A percentile compares a stretch with the other conserved stretches of the same genome.
These are phyloP conservation scores for Orychophragmus violaceus DNA, from an alignment of 345 rosid genomes.

Conservation along the genomic window DNA sequence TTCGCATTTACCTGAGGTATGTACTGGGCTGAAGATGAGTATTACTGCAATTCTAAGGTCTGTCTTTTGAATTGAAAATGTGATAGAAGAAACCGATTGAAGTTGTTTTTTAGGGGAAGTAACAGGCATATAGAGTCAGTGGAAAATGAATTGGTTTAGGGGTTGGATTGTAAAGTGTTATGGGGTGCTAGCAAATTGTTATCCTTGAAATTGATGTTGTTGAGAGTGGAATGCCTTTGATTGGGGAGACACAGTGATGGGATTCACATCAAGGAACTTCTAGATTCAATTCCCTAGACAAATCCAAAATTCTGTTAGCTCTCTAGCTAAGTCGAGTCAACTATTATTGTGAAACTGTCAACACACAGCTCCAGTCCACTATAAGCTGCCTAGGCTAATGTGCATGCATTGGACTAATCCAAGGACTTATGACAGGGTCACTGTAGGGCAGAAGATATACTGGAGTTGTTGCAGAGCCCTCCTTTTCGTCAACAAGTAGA, in stretches of 20 bases:
- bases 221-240: neutral
- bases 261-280: neutral
- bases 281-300: neutral
- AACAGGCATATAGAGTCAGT: neutral
- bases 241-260: neutral
- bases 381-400: neutral
- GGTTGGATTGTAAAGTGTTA: neutral
- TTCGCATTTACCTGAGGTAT: constrained; percentile 86
- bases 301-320: neutral
- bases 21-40: neutral
- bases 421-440: constrained; percentile 53
- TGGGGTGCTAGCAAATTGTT: neutral
- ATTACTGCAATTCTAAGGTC: neutral
- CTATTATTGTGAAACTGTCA: neutral
- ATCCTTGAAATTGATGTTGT: neutral
- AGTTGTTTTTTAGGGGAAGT: neutral
- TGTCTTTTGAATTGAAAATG: constrained; percentile 10
- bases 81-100: neutral
- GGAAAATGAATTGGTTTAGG: neutral
- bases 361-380: no score
- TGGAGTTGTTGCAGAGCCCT: constrained; percentile 85
- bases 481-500: constrained; percentile 98
- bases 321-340: neutral
- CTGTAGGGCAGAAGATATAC: constrained; percentile 63
- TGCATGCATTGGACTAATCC: constrained; percentile 7